Evolutionary conservation across 164 flowering plant species (phyloP).

Genomic region (Vitis rupestris): DNA sequence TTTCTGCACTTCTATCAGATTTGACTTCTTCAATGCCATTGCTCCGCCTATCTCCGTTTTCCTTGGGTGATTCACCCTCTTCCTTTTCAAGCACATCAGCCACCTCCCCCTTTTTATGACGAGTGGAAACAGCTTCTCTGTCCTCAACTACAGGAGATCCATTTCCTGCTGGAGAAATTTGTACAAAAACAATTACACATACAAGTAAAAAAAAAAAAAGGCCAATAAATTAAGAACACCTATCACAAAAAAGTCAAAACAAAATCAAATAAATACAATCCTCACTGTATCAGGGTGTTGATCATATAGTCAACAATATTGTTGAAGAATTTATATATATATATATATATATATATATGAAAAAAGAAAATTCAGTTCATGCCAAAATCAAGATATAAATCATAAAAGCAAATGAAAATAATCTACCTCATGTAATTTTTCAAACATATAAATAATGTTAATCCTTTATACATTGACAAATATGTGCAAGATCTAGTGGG

Average conservation of each 20-base stretch:
- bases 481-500: too few species aligned
- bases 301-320: too few species aligned
- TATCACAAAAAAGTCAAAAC: background rate
- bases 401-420: too few species aligned
- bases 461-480: too few species aligned
- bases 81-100: slow-evolving; percentile 35
- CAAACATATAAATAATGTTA: too few species aligned
- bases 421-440: too few species aligned
- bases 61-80: slow-evolving; percentile 46
- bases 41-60: slow-evolving; percentile 66
- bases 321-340: too few species aligned
- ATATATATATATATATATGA: too few species aligned
- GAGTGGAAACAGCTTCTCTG: slow-evolving; percentile 27
- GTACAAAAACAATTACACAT: background rate
- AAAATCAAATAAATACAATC: too few species aligned
- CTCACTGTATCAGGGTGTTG: too few species aligned
- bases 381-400: too few species aligned
- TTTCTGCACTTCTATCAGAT: slow-evolving; percentile 52
- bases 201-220: background rate
- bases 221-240: background rate
- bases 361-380: too few species aligned
- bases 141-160: slow-evolving; percentile 34
- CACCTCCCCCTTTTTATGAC: slow-evolving; percentile 35
- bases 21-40: slow-evolving; percentile 56
- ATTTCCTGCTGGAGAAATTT: slow-evolving; percentile 28